A percentile compares a stretch with the other conserved stretches of the same genome.
These are phyloP conservation scores for Bimuria novae-zelandiae DNA, from an alignment of 2,329 filamentous ascomycete species.

Conservation along the genomic window DNA sequence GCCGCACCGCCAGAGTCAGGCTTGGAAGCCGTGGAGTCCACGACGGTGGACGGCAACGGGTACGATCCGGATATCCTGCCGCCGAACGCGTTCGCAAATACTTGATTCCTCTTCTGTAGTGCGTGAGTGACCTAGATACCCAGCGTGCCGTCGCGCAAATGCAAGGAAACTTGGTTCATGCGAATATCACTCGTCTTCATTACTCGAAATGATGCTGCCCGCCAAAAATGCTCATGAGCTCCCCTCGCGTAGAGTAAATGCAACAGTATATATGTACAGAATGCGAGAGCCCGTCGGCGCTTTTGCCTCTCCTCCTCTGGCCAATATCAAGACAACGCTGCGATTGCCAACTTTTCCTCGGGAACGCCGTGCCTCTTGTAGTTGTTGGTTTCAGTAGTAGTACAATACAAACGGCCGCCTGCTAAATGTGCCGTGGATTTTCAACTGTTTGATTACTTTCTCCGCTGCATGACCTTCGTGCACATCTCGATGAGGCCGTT, in stretches of 20 bases:
- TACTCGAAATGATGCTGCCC: not conserved
- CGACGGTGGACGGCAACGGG: conserved; percentile 22
- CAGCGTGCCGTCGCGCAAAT: not conserved
- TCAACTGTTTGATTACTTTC: conserved; percentile 64
- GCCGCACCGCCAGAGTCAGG: conserved; percentile 6
- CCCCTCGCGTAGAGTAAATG: conserved; percentile 1
- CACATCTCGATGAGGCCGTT: conserved; percentile 92
- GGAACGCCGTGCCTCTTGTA: not conserved
- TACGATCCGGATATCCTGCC: conserved; percentile 27
- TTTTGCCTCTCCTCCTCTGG: not conserved
- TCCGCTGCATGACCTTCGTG: conserved; percentile 83
- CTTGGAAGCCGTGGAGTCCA: not conserved
- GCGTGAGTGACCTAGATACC: conserved; percentile 3
- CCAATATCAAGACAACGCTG: not conserved
- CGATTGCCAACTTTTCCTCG: not conserved
- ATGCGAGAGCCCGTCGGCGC: not conserved
- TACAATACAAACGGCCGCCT: not conserved
- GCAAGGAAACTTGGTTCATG: no score
- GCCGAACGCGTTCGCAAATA: conserved; percentile 24
- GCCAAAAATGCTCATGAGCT: not conserved
- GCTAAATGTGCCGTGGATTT: not conserved
- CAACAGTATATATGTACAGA: conserved; percentile 17
- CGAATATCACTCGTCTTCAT: no score
- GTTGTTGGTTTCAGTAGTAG: not conserved
- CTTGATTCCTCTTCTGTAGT: not conserved